Evolutionary conservation across 1,284 basidiomycete species (phyloP).

Genomic region (Boletus albobrunnescens): DNA sequence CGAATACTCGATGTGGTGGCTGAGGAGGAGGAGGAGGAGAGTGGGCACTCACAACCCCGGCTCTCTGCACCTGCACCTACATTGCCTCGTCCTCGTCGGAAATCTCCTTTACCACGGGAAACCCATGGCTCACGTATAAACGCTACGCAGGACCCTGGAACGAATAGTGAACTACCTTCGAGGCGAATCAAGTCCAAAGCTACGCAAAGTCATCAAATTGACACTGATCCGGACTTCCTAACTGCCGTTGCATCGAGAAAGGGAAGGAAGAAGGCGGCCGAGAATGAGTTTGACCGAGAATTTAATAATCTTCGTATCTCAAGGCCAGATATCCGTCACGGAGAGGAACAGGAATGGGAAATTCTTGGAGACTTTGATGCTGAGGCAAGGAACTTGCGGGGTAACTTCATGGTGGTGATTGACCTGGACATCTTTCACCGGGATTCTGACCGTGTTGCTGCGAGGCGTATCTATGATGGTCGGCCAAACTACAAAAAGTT

Average conservation of each 20-base stretch:
- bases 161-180: neutral
- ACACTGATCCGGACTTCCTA: slow-evolving; percentile 65
- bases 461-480: slow-evolving; percentile 46
- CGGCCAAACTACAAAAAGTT: slow-evolving; percentile 84
- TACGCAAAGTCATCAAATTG: slow-evolving; percentile 28
- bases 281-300: slow-evolving; percentile 78
- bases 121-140: neutral
- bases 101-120: neutral
- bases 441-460: slow-evolving; percentile 16
- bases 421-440: slow-evolving; percentile 57
- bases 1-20: slow-evolving; percentile 38
- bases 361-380: slow-evolving; percentile 68
- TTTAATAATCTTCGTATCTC: slow-evolving; percentile 80
- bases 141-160: neutral
- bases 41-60: slow-evolving; percentile 3
- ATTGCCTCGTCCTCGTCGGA: slow-evolving; percentile 1
- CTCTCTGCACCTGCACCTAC: neutral
- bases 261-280: slow-evolving; percentile 64
- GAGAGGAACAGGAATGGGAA: slow-evolving; percentile 53
- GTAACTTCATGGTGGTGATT: slow-evolving; percentile 84
- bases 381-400: slow-evolving; percentile 59
- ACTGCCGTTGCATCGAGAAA: slow-evolving; percentile 72
- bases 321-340: slow-evolving; percentile 53
- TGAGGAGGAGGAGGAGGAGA: slow-evolving; percentile 53
- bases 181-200: slow-evolving; percentile 10